Evolutionary conservation across 768 basidiomycete species (phyloP).

Genomic region (Saitozyma sp.): DNA sequence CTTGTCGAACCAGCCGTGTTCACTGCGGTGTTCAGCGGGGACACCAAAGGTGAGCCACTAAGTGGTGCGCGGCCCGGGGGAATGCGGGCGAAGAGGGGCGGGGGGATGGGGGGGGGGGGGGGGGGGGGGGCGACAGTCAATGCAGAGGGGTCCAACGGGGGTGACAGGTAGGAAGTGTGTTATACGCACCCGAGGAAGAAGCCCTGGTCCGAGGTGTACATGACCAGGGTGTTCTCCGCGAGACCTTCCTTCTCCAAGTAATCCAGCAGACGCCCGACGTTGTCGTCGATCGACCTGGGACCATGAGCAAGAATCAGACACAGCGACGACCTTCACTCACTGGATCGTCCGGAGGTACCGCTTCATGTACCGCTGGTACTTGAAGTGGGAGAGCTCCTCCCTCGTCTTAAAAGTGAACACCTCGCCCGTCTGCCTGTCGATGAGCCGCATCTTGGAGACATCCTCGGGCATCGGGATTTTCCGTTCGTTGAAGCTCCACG

Average conservation of each 20-base stretch:
- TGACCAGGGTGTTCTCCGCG: constrained; percentile 25
- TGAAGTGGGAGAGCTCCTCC: constrained; percentile 26
- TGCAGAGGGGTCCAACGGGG: not conserved
- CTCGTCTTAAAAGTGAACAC: constrained; percentile 32
- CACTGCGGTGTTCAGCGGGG: constrained; percentile 4
- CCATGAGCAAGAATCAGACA: not conserved
- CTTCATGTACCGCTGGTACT: constrained; percentile 39
- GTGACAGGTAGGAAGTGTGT: not conserved
- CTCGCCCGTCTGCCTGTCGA: constrained; percentile 27
- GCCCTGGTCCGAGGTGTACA: constrained; percentile 33
- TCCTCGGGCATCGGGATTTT: constrained; percentile 32
- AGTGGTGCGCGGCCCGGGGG: too few species aligned
- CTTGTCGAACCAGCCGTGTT: constrained; percentile 39
- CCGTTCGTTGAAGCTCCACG: constrained; percentile 8
- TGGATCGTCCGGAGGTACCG: constrained; percentile 30
- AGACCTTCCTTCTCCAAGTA: constrained; percentile 22
- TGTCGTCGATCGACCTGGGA: constrained; percentile 28
- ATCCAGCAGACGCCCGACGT: constrained; percentile 27
- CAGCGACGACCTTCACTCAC: constrained; percentile 1
- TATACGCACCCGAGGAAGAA: constrained; percentile 24
- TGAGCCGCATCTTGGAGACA: constrained; percentile 19
- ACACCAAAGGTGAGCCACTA: too few species aligned
- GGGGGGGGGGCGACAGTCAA: too few species aligned
- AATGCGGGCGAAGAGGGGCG: too few species aligned
- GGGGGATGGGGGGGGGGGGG: too few species aligned